phyloP scores from a whole-genome alignment of 1,284 basidiomycete species.

The Cryptococcus amylolentus region DNA sequence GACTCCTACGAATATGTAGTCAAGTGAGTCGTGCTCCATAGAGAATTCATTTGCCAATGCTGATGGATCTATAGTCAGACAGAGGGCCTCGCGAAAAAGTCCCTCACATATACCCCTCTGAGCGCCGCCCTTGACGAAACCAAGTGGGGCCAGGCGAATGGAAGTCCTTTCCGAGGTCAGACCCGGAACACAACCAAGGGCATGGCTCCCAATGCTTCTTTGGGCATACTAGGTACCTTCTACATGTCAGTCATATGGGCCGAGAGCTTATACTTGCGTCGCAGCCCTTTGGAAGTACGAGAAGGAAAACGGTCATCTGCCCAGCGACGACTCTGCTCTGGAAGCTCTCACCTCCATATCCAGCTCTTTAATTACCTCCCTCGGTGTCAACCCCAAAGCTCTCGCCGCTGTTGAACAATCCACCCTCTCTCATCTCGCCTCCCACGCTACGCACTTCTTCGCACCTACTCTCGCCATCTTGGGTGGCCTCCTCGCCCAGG shows the following conservation, averaged over 20 bases:
- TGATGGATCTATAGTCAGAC: not conserved
- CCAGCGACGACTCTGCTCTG: slow-evolving; percentile 53
- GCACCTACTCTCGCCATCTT: slow-evolving; percentile 86
- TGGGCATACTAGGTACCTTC: slow-evolving; percentile 66
- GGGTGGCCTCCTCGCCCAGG: slow-evolving; percentile 90
- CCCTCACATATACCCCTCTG: slow-evolving; percentile 63
- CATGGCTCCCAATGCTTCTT: slow-evolving; percentile 66
- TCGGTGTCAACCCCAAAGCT: slow-evolving; percentile 68
- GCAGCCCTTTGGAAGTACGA: slow-evolving; percentile 83
- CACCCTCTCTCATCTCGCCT: slow-evolving; percentile 53
- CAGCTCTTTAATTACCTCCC: slow-evolving; percentile 57
- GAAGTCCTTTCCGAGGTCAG: slow-evolving; percentile 63
- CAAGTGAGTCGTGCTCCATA: slow-evolving; percentile 58
- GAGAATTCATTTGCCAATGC: not conserved
- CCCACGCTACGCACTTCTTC: slow-evolving; percentile 77
- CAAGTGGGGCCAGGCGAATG: slow-evolving; percentile 33
- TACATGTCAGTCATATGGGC: not conserved
- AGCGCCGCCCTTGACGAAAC: slow-evolving; percentile 59
- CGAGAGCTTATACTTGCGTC: not conserved
- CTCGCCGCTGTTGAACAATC: slow-evolving; percentile 59
- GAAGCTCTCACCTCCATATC: slow-evolving; percentile 63
- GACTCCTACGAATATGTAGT: slow-evolving; percentile 72
- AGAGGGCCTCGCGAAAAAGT: slow-evolving; percentile 60
- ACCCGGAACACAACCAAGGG: slow-evolving; percentile 72
- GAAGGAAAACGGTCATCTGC: slow-evolving; percentile 58